These are phyloP conservation scores for Penicillium sp. DNA, from an alignment of 2,329 filamentous ascomycete species.

Conservation along the genomic window DNA sequence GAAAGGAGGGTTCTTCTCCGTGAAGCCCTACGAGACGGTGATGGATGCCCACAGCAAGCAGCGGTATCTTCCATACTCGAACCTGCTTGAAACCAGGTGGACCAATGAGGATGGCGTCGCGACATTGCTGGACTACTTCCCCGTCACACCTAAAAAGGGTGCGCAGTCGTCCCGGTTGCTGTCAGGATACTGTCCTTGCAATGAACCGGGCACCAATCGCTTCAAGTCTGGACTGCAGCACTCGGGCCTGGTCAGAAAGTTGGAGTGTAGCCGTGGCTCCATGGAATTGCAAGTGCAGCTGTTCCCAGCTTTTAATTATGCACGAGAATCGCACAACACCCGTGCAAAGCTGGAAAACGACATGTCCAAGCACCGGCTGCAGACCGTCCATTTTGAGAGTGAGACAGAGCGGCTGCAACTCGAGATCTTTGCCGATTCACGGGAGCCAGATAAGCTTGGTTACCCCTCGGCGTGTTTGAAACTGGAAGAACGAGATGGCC, in stretches of 20 bases:
- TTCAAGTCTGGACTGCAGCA: constrained; percentile 49
- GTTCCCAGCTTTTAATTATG: constrained; percentile 73
- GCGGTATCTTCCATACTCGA: constrained; percentile 72
- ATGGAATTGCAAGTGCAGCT: constrained; percentile 68
- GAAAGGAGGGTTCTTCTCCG: constrained; percentile 72
- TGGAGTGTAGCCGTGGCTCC: constrained; percentile 69
- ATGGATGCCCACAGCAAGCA: constrained; percentile 66
- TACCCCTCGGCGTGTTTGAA: constrained; percentile 56
- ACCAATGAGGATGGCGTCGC: constrained; percentile 74
- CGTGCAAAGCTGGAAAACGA: constrained; percentile 38
- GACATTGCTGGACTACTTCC: constrained; percentile 74
- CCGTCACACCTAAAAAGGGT: constrained; percentile 62
- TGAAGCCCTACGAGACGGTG: constrained; percentile 52
- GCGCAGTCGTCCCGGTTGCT: constrained; percentile 34
- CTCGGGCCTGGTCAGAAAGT: constrained; percentile 61
- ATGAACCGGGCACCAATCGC: constrained; percentile 47
- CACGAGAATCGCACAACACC: constrained; percentile 57
- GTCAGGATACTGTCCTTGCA: constrained; percentile 38
- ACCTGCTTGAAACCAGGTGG: constrained; percentile 75
- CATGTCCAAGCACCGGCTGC: constrained; percentile 48
- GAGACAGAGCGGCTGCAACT: constrained; percentile 62
- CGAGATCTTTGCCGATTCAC: constrained; percentile 65
- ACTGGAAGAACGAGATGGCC: constrained; percentile 53
- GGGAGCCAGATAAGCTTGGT: constrained; percentile 48
- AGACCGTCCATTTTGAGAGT: constrained; percentile 64